These are phyloP conservation scores for Ailanthus altissimus DNA, from an alignment of 345 rosid species.

Conservation along the genomic window DNA sequence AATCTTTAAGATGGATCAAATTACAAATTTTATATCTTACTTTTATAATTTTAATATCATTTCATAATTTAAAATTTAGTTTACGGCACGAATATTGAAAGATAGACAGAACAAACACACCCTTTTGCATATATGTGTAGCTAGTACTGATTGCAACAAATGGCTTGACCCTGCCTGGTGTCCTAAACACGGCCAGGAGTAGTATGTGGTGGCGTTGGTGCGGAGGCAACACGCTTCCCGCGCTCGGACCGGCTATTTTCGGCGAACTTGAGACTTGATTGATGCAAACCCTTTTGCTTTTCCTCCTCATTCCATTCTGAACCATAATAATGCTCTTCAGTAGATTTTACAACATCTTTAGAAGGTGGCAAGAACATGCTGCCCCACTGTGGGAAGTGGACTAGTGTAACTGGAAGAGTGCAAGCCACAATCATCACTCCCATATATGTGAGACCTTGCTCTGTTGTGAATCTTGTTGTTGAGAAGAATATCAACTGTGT, in stretches of 20 bases:
- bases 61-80: too few species aligned
- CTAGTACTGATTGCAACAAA: too few species aligned
- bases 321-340: constrained; percentile 59
- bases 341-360: constrained; percentile 36
- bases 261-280: constrained; percentile 67
- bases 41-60: too few species aligned
- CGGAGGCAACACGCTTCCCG: constrained; percentile 47
- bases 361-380: constrained; percentile 69
- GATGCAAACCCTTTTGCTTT: constrained; percentile 56
- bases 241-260: constrained; percentile 76
- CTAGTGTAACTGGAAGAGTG: constrained; percentile 60
- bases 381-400: constrained; percentile 87
- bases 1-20: too few species aligned
- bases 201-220: constrained; percentile 44
- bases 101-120: too few species aligned
- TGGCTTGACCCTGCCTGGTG: too few species aligned
- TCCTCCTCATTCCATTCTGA: constrained; percentile 75
- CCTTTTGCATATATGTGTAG: too few species aligned
- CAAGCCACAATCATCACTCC: constrained; percentile 67
- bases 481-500: constrained; percentile 74
- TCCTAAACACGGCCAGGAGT: constrained; percentile 55
- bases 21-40: too few species aligned
- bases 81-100: too few species aligned
- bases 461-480: constrained; percentile 49
- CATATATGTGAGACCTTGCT: constrained; percentile 61